Evolutionary conservation across 2,329 filamentous ascomycete species (phyloP).

Genomic region (Blastomyces emzantsi): DNA sequence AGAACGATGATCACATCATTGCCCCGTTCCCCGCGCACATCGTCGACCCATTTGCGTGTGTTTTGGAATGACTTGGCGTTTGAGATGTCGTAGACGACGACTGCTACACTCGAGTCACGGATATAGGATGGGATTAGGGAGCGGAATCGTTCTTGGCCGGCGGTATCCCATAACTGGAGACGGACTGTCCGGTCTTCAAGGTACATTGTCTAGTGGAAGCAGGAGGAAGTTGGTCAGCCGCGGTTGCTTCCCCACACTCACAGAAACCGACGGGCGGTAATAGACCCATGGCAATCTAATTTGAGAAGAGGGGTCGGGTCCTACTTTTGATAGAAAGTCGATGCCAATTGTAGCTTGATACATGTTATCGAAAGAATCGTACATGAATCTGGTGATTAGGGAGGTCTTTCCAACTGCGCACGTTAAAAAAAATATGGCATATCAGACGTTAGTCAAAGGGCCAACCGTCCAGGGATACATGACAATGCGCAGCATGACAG

Average conservation of each 20-base stretch:
- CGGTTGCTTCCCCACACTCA: neutral
- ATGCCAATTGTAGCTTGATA: slow-evolving; percentile 99
- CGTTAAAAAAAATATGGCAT: neutral
- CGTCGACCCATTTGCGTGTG: slow-evolving; percentile 98
- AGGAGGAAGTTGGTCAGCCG: neutral
- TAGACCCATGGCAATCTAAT: neutral
- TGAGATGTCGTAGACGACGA: slow-evolving; percentile 98
- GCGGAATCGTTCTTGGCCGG: slow-evolving; percentile 93
- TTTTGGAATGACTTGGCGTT: slow-evolving; percentile 98
- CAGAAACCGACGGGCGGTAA: neutral
- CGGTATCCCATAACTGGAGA: slow-evolving; percentile 96
- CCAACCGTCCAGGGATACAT: neutral
- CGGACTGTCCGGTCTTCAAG: slow-evolving; percentile 96
- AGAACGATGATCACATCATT: slow-evolving; percentile 99
- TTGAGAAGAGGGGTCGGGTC: slow-evolving; percentile 15
- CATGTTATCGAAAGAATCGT: slow-evolving; percentile 99
- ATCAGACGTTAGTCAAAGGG: slow-evolving; percentile 11
- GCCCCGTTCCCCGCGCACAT: slow-evolving; percentile 89
- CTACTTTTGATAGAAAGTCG: slow-evolving; percentile 95
- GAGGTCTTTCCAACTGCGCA: slow-evolving; percentile 89
- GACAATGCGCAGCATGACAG: slow-evolving; percentile 8
- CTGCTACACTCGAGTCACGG: slow-evolving; percentile 92
- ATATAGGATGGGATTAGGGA: slow-evolving; percentile 98
- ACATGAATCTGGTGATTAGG: slow-evolving; percentile 98
- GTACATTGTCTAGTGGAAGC: slow-evolving; percentile 80